Conservation (phyloP, 1,284 basidiomycete genomes). For the Singerocomus inundabilis region DNA sequence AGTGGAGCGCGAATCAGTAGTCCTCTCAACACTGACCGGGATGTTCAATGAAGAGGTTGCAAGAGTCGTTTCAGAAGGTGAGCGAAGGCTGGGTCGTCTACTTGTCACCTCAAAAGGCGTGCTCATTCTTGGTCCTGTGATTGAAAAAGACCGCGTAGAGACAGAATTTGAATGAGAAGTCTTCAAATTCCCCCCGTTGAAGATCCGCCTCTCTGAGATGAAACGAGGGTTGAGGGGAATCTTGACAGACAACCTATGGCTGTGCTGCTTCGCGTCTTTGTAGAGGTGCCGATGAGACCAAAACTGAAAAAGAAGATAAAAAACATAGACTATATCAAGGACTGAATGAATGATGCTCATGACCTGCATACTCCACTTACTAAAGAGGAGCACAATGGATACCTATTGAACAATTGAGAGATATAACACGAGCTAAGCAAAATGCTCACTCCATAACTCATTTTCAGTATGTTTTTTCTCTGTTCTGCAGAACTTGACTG, state of each 20-base stretch:
- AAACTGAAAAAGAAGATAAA: conserved; percentile 84
- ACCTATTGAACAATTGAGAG: conserved; percentile 41
- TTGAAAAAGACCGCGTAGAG: conserved; percentile 12
- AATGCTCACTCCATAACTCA: conserved; percentile 78
- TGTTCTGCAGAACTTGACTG: conserved; percentile 38
- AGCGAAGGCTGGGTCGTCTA: conserved; percentile 15
- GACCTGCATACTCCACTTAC: conserved; percentile 38
- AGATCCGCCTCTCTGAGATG: conserved; percentile 26
- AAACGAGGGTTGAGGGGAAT: conserved; percentile 35
- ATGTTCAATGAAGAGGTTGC: conserved; percentile 11
- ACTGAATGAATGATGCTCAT: conserved; percentile 4
- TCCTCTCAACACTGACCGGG: conserved; percentile 7
- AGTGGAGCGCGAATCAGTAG: conserved; percentile 13
- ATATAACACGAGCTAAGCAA: background rate
- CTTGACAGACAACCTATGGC: conserved; percentile 38
- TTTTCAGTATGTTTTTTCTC: conserved; percentile 64
- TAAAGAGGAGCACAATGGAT: conserved; percentile 67
- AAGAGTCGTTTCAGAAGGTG: conserved; percentile 31
- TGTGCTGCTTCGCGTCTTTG: conserved; percentile 52
- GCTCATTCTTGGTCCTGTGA: conserved; percentile 11
- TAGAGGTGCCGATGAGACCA: conserved; percentile 86
- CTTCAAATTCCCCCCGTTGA: conserved; percentile 23
- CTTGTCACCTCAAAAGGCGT: conserved; percentile 7
- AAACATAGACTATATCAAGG: conserved; percentile 54
- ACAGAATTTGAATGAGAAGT: conserved; percentile 26